A percentile compares a stretch with the other conserved stretches of the same genome.
Evolutionary conservation across 352 stramenopile species (phyloP).

Genomic region (Globisporangium polare): DNA sequence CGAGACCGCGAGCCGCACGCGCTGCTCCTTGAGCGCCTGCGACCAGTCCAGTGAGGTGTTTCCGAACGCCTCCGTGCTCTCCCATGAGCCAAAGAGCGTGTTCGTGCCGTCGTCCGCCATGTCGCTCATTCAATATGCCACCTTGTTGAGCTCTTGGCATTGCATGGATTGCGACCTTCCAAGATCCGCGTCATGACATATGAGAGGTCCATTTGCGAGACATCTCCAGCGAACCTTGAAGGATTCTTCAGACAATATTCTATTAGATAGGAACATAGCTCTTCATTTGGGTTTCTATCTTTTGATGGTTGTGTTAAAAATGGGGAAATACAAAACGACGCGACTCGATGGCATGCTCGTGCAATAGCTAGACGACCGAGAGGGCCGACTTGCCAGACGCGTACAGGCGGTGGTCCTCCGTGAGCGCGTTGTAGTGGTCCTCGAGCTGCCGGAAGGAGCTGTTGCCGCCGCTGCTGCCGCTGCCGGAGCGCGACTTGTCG

Average conservation of each 20-base stretch:
- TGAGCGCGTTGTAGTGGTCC: slow-evolving; percentile 66
- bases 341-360: neutral
- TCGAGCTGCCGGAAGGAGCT: slow-evolving; percentile 52
- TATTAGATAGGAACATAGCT: slow-evolving; percentile 2
- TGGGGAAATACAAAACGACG: neutral
- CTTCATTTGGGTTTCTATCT: neutral
- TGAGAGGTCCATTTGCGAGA: neutral
- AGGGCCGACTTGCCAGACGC: slow-evolving; percentile 32
- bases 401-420: slow-evolving; percentile 57
- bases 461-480: slow-evolving; percentile 40
- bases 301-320: neutral
- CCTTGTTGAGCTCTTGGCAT: neutral
- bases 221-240: no score
- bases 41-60: slow-evolving; percentile 78
- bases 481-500: slow-evolving; percentile 53
- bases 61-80: slow-evolving; percentile 69
- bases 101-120: neutral
- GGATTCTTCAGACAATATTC: no score
- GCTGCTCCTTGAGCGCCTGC: slow-evolving; percentile 54
- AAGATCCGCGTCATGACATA: neutral
- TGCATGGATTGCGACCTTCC: neutral
- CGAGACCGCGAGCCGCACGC: slow-evolving; percentile 32
- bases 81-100: slow-evolving; percentile 34
- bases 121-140: neutral
- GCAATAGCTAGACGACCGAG: slow-evolving; percentile 13